Base-by-base conservation (phyloP, 2,329 filamentous ascomycete genomes). In the Beauveria scarabaeidicola region DNA sequence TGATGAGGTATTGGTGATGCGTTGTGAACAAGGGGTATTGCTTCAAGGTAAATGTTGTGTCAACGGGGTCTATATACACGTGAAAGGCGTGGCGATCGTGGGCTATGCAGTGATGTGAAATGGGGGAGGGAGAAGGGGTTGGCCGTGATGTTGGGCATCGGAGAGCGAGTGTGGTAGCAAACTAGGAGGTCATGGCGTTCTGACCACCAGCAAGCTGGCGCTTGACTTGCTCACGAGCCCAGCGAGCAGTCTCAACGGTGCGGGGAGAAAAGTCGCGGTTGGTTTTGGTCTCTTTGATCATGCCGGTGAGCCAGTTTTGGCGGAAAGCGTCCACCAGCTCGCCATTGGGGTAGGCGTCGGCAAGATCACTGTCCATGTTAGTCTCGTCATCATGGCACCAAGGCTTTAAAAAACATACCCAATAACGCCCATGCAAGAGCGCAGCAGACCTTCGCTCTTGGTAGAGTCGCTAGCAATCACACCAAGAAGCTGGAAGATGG, bases 151-250 rank as follows among this genome's bases (percentile, higher is more conserved):
- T 57, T 21, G 51, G 11, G 47, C 47, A 56, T 54, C 36, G n/a
- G 38, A 47, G 15, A 43, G 52, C 27, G 32, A 29, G 40, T 60
- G 53, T 19, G 25, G 25, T 17, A 48, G 51, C 40, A 29, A 52
- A n/a, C 81, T 52, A 58, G 27, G 48, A 76, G 58, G 77, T 72
- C 79, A 84, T 83, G 66, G 81, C 76, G 58, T 66, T 63, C 72
- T 77, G 66, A 70, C 72, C 53, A 64, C 82, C 82, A 61, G 82
- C 81, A 56, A 86, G 76, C 75, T 99, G 94, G 68, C 91, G 89
- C 82, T 97, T 97, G 73, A 97, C 92, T 73, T 97, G 91, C 76
- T 97, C 94, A 62, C 93, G 88, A 64, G 94, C 92, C 94, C 94
- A 99, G 68, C 93, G 89, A 70, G 94, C 94, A 51, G 94, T 97